Conservation (phyloP, 192 early-diverging fungal species). For the Coemansia sp. region DNA sequence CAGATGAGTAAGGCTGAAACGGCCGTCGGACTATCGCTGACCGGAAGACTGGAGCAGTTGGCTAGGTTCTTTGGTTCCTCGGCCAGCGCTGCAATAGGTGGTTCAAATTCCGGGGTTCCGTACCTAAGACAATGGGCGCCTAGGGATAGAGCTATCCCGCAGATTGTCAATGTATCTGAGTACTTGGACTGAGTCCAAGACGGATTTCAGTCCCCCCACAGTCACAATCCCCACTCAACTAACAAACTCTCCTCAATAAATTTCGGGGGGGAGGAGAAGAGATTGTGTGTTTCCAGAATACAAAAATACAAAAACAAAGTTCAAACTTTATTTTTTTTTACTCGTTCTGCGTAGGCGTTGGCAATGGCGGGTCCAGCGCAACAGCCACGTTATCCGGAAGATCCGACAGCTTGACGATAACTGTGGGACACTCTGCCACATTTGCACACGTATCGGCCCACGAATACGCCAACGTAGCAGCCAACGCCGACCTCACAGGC, state of each 20-base stretch:
- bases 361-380: conserved; percentile 35
- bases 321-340: background rate
- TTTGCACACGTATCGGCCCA: conserved; percentile 39
- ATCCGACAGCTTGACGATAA: conserved; percentile 35
- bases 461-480: conserved; percentile 15
- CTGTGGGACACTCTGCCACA: conserved; percentile 22
- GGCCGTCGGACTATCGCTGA: conserved; percentile 27
- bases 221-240: no score
- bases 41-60: conserved; percentile 27
- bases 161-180: background rate
- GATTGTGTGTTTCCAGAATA: no score
- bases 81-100: background rate
- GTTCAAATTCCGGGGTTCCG: conserved; percentile 12
- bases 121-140: conserved; percentile 43
- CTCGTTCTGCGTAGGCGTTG: conserved; percentile 3
- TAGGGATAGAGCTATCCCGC: conserved; percentile 13
- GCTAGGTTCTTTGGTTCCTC: conserved; percentile 14
- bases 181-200: background rate
- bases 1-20: conserved; percentile 27
- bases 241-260: no score
- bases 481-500: conserved; percentile 11
- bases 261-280: no score
- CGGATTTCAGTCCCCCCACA: no score
- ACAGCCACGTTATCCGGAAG: conserved; percentile 34
- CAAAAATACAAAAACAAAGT: background rate